These are phyloP conservation scores for Gaeumannomyces tritici DNA, from an alignment of 2,329 filamentous ascomycete genomes.

Conservation along the genomic window DNA sequence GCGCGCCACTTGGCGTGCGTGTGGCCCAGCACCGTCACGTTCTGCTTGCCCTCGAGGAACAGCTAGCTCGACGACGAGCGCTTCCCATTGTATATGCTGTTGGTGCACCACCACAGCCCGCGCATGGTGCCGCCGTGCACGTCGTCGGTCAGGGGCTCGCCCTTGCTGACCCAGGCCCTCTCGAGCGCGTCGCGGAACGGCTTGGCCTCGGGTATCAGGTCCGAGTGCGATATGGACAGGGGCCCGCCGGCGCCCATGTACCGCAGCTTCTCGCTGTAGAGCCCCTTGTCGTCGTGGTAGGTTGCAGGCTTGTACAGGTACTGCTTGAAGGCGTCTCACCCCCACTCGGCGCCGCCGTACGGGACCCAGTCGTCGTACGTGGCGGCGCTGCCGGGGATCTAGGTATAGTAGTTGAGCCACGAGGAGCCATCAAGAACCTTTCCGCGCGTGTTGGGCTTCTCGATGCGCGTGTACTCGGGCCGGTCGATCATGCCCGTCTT, in stretches of 20 bases:
- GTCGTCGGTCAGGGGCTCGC: slow-evolving; percentile 39
- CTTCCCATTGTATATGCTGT: slow-evolving; percentile 47
- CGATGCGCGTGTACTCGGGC: slow-evolving; percentile 48
- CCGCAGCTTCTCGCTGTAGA: slow-evolving; percentile 32
- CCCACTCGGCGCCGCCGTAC: slow-evolving; percentile 60
- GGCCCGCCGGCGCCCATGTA: slow-evolving; percentile 44
- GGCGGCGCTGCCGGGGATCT: slow-evolving; percentile 46
- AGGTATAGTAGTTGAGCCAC: slow-evolving; percentile 54
- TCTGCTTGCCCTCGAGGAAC: slow-evolving; percentile 41
- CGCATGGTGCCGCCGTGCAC: slow-evolving; percentile 46
- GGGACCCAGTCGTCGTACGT: slow-evolving; percentile 64
- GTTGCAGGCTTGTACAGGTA: slow-evolving; percentile 48
- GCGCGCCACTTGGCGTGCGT: slow-evolving; percentile 9
- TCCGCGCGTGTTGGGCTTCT: slow-evolving; percentile 54
- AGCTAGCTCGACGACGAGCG: slow-evolving; percentile 41
- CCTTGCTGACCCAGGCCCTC: slow-evolving; percentile 43
- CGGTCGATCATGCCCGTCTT: slow-evolving; percentile 52
- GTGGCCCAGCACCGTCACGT: slow-evolving; percentile 27
- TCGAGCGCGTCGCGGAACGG: slow-evolving; percentile 39
- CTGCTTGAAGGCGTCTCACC: slow-evolving; percentile 36
- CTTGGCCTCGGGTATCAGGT: slow-evolving; percentile 40
- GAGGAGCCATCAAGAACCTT: slow-evolving; percentile 50
- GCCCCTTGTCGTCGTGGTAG: slow-evolving; percentile 43
- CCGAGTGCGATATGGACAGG: slow-evolving; percentile 42
- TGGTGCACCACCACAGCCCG: slow-evolving; percentile 42